Evolutionary conservation across 257 asterid genomes (phyloP).

Genomic region (Cordia subcordata): DNA sequence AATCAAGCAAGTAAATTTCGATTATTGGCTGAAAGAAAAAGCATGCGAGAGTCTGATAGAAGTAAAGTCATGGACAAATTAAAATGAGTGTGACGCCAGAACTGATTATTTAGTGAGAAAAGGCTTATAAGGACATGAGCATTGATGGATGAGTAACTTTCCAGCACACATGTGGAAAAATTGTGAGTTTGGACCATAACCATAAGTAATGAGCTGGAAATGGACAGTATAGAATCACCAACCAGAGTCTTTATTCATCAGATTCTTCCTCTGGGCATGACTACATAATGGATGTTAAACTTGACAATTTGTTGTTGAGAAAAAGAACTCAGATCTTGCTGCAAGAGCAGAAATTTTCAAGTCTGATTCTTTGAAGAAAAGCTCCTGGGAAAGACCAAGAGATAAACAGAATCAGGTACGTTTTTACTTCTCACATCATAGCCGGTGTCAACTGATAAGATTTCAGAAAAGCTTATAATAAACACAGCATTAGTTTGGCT

Average conservation of each 20-base stretch:
- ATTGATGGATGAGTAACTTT: constrained; percentile 4
- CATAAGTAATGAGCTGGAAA: constrained; percentile 26
- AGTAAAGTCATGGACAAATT: no score
- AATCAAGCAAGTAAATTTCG: no score
- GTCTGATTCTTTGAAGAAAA: constrained; percentile 9
- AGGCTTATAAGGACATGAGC: constrained; percentile 5
- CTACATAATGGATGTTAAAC: constrained; percentile 2
- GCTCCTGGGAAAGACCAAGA: not conserved
- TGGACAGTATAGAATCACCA: constrained; percentile 1
- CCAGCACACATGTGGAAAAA: constrained; percentile 10
- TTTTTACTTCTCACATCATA: not conserved
- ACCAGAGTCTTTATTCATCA: constrained; percentile 7
- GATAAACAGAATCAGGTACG: constrained; percentile 6
- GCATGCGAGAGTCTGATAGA: no score
- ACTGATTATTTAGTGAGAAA: constrained; percentile 14
- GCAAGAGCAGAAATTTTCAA: not conserved
- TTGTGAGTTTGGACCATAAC: constrained; percentile 10
- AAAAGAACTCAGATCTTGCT: constrained; percentile 5
- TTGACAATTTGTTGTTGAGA: constrained; percentile 13
- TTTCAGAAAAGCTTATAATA: not conserved
- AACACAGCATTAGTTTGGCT: no score
- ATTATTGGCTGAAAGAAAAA: no score
- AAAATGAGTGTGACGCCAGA: constrained; percentile 14
- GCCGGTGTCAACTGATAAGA: not conserved
- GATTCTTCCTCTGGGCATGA: constrained; percentile 7